Evolutionary conservation across 768 basidiomycete species (phyloP).

Genomic region (Chlorophyllum brunneum): DNA sequence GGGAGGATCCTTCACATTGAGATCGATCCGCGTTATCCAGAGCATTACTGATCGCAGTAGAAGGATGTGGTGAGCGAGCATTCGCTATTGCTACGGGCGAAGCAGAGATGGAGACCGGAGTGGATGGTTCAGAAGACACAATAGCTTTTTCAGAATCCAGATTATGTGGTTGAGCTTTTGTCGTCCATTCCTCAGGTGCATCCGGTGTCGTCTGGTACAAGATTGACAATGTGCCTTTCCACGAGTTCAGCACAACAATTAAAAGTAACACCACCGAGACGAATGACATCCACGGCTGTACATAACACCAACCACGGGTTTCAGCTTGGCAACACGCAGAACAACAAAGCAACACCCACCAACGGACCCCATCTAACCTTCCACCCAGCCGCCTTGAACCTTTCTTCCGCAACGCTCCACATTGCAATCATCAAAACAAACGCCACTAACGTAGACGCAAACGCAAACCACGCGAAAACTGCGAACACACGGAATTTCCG

Average conservation of each 20-base stretch:
- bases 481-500: slow-evolving; percentile 26
- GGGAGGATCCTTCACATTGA: background rate
- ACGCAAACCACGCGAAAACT: slow-evolving; percentile 24
- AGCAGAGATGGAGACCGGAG: background rate
- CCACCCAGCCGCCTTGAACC: slow-evolving; percentile 30
- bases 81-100: background rate
- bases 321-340: background rate
- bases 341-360: slow-evolving; percentile 22
- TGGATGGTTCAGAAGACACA: background rate
- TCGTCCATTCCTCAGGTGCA: background rate
- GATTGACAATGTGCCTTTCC: background rate
- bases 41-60: background rate
- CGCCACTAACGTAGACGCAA: slow-evolving; percentile 25
- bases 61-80: background rate
- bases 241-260: slow-evolving; percentile 9
- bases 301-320: background rate
- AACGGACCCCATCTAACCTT: slow-evolving; percentile 31
- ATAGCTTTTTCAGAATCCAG: background rate
- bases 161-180: background rate
- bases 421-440: slow-evolving; percentile 37
- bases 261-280: slow-evolving; percentile 27
- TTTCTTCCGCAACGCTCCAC: slow-evolving; percentile 27
- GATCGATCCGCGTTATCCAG: background rate
- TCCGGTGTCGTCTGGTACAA: background rate
- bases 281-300: slow-evolving; percentile 36